A percentile compares a stretch with the other conserved stretches of the same genome.
Conservation (phyloP, 495 filamentous ascomycete genomes). For the Penicillium manginii region DNA sequence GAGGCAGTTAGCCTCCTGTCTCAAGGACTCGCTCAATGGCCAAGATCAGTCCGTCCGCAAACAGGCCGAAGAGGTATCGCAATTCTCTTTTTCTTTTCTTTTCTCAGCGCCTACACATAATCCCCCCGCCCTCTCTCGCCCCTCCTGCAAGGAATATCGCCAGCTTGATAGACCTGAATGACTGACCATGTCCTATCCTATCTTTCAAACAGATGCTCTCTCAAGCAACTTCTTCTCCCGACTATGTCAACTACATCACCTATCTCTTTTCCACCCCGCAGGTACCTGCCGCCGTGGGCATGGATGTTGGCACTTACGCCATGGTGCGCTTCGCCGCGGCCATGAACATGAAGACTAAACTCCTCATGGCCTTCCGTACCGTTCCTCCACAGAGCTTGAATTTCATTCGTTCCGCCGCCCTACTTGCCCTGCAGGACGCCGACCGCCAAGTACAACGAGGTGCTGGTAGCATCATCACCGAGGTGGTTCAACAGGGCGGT, state of each 20-base stretch:
- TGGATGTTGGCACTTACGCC: conserved; percentile 63
- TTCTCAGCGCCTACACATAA: background rate
- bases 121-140: conserved; percentile 8
- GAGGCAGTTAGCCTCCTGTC: conserved; percentile 83
- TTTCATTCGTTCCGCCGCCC: conserved; percentile 77
- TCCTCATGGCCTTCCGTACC: conserved; percentile 68
- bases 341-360: conserved; percentile 93
- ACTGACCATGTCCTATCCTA: conserved; percentile 3
- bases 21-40: conserved; percentile 89
- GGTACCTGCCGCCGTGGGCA: conserved; percentile 59
- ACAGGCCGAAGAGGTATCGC: conserved; percentile 64
- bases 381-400: conserved; percentile 70
- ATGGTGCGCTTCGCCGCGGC: conserved; percentile 83
- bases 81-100: conserved; percentile 10
- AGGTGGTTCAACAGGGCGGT: conserved; percentile 82
- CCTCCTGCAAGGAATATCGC: background rate
- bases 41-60: conserved; percentile 78
- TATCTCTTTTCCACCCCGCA: conserved; percentile 80
- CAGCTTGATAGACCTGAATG: background rate
- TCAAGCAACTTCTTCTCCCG: conserved; percentile 86
- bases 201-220: conserved; percentile 75
- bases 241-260: conserved; percentile 95
- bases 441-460: conserved; percentile 82
- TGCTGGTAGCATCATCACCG: conserved; percentile 94
- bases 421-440: conserved; percentile 78